Conservation (phyloP, 805 yeast species). For the Candida nemodendra region DNA sequence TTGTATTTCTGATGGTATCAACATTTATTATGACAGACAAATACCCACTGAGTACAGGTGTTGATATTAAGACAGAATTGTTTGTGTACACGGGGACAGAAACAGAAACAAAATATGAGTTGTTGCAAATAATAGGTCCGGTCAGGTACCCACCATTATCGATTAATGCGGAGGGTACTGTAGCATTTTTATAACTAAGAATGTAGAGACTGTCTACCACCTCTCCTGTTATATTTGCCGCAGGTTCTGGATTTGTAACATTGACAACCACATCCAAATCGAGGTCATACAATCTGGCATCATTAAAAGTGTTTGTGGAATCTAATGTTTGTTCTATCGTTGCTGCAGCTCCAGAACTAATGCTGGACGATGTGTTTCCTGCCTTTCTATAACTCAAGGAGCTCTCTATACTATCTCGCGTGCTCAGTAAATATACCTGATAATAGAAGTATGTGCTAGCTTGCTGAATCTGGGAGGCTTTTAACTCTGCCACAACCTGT, state of each 20-base stretch:
- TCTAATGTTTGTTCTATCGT: constrained; percentile 60
- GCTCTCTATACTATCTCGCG: constrained; percentile 56
- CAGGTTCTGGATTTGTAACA: constrained; percentile 35
- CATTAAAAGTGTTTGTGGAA: constrained; percentile 60
- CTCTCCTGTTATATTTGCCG: constrained; percentile 32
- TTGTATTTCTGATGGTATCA: constrained; percentile 38
- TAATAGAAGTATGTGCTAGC: constrained; percentile 60
- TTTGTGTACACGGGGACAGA: constrained; percentile 75
- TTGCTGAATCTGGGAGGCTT: constrained; percentile 76
- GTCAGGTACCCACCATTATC: constrained; percentile 49
- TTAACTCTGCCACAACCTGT: constrained; percentile 75
- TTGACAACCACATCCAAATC: constrained; percentile 46
- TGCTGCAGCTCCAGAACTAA: constrained; percentile 46
- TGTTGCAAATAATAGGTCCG: constrained; percentile 60
- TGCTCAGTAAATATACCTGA: constrained; percentile 65
- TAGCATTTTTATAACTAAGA: constrained; percentile 9
- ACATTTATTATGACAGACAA: constrained; percentile 58
- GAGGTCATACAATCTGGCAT: constrained; percentile 67
- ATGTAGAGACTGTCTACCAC: constrained; percentile 44
- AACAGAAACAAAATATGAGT: constrained; percentile 62
- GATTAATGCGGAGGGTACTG: constrained; percentile 43
- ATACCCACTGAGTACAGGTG: constrained; percentile 66
- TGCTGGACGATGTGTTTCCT: constrained; percentile 59
- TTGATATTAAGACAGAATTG: constrained; percentile 61
- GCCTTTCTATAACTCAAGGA: constrained; percentile 66